Conservation (phyloP, 208 protist species). For the Leishmania tarentolae region DNA sequence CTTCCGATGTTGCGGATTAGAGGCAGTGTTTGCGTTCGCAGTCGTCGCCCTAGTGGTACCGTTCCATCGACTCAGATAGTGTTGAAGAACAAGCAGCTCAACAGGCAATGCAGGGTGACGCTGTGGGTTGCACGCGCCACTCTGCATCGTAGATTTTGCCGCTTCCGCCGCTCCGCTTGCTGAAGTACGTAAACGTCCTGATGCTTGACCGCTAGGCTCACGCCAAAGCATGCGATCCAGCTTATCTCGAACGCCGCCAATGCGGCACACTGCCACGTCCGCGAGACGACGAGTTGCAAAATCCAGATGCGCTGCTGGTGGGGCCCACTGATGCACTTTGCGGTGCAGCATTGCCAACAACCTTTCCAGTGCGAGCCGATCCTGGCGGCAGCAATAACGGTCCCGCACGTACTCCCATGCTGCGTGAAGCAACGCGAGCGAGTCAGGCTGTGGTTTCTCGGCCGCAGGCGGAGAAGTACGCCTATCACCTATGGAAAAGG, state of each 20-base stretch:
- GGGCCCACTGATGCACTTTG: constrained; percentile 59
- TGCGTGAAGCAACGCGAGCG: constrained; percentile 51
- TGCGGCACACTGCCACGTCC: constrained; percentile 14
- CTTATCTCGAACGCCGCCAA: constrained; percentile 36
- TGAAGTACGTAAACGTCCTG: no score
- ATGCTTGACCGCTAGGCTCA: constrained; percentile 18
- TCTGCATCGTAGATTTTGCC: neutral
- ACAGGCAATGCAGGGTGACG: constrained; percentile 31
- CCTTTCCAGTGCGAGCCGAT: constrained; percentile 67
- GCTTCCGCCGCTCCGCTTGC: neutral
- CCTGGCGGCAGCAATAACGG: constrained; percentile 60
- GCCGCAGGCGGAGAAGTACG: neutral
- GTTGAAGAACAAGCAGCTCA: constrained; percentile 55
- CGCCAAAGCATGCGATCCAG: constrained; percentile 50
- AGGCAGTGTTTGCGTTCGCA: neutral
- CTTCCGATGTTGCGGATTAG: neutral
- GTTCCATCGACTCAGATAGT: constrained; percentile 37
- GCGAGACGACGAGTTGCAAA: constrained; percentile 28
- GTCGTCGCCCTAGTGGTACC: neutral
- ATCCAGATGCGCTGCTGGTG: constrained; percentile 36
- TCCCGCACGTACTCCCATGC: constrained; percentile 56
- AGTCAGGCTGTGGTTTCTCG: neutral
- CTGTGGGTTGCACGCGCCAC: neutral
- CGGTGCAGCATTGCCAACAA: constrained; percentile 43
- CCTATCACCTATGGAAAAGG: neutral